Percentiles rank a stretch among this genome's conserved stretches.
phyloP scores from a whole-genome alignment of 2,329 filamentous ascomycete genomes.

The Fusarium mundagurra region DNA sequence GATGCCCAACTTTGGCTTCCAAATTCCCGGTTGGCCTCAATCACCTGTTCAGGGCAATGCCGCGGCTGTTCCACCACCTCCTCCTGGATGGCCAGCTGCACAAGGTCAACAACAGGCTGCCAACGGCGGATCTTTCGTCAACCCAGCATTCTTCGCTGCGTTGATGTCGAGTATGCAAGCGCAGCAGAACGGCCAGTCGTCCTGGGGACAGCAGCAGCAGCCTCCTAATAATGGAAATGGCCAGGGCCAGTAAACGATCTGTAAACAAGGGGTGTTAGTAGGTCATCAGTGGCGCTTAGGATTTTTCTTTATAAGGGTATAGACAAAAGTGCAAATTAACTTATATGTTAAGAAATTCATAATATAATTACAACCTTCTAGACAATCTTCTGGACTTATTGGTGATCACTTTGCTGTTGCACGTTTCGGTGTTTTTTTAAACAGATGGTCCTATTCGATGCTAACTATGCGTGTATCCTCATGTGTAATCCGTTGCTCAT shows the following conservation, averaged over 20 bases:
- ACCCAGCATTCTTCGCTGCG: constrained; percentile 66
- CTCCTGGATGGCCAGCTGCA: constrained; percentile 47
- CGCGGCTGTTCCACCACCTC: constrained; percentile 54
- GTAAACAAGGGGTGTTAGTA: background rate
- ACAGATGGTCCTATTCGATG: background rate
- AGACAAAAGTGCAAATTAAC: constrained; percentile 31
- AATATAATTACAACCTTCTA: background rate
- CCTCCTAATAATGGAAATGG: constrained; percentile 43
- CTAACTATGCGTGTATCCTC: constrained; percentile 9
- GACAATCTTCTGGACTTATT: background rate
- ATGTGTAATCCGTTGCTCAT: constrained; percentile 30
- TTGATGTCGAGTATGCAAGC: constrained; percentile 57
- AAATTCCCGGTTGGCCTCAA: constrained; percentile 56
- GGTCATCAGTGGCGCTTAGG: constrained; percentile 31
- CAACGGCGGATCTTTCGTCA: constrained; percentile 59
- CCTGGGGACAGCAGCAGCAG: constrained; percentile 43
- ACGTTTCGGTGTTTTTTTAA: no score
- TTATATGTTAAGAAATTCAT: constrained; percentile 3
- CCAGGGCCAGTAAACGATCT: constrained; percentile 37
- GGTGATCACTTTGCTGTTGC: background rate
- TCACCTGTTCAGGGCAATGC: constrained; percentile 37
- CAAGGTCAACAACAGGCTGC: constrained; percentile 47
- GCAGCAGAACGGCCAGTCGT: constrained; percentile 45
- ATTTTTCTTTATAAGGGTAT: constrained; percentile 10
- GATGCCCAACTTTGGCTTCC: constrained; percentile 54